phyloP scores from a whole-genome alignment of 116 monocot species.

The Dioscorea cayenensis region DNA sequence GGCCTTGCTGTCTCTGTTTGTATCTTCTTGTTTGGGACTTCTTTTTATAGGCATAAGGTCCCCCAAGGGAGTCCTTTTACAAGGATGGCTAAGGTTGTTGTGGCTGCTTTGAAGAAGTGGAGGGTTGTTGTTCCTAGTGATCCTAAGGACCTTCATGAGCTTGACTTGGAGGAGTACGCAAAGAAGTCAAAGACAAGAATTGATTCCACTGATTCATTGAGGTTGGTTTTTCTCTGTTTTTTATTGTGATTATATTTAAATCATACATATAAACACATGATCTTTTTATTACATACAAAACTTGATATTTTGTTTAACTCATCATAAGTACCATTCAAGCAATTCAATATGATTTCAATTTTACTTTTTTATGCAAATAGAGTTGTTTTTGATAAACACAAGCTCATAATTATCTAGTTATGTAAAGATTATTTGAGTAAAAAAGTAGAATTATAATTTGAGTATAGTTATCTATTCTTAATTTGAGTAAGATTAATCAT shows the following conservation, averaged over 20 bases:
- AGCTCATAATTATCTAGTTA: no score
- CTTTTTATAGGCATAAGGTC: conserved; percentile 52
- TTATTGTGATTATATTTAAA: not conserved
- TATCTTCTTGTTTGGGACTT: conserved; percentile 48
- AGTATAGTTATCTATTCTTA: no score
- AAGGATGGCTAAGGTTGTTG: conserved; percentile 44
- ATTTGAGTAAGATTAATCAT: no score
- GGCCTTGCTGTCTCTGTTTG: conserved; percentile 32
- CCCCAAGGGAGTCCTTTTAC: conserved; percentile 51
- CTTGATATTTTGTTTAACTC: no score
- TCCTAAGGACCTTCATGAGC: conserved; percentile 39
- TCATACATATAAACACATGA: conserved; percentile 4
- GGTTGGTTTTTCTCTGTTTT: conserved; percentile 9
- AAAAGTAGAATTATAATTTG: no score
- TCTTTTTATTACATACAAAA: no score
- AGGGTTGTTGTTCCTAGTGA: conserved; percentile 22
- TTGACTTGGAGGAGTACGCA: conserved; percentile 20
- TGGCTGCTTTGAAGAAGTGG: conserved; percentile 36
- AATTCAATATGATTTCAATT: no score
- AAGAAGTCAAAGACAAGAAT: conserved; percentile 29
- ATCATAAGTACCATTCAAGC: no score
- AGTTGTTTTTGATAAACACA: no score
- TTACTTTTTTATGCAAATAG: no score
- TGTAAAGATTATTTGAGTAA: no score
- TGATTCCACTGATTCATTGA: conserved; percentile 23